Conservation (phyloP, 1,284 basidiomycete species). For the Agaricales sp. region DNA sequence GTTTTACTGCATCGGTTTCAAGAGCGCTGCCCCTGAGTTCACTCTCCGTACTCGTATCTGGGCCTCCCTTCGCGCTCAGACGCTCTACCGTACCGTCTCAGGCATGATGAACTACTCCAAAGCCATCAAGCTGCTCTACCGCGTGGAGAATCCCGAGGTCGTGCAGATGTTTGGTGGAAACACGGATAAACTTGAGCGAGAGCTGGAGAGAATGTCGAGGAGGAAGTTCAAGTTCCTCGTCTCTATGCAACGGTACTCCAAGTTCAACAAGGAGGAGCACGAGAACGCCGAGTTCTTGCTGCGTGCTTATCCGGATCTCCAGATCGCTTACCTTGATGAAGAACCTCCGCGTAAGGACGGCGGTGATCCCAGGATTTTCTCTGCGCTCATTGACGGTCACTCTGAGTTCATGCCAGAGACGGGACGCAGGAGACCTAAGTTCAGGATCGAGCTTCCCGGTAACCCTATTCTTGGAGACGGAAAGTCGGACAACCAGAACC, state of each 20-base stretch:
- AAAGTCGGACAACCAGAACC: conserved; percentile 99
- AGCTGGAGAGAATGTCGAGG: conserved; percentile 94
- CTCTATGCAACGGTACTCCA: conserved; percentile 99
- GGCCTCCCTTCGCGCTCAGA: conserved; percentile 97
- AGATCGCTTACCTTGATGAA: conserved; percentile 98
- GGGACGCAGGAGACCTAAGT: conserved; percentile 89
- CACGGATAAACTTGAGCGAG: conserved; percentile 93
- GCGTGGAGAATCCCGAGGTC: conserved; percentile 98
- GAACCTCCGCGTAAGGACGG: conserved; percentile 91
- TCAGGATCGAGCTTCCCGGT: conserved; percentile 96
- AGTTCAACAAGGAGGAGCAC: conserved; percentile 99
- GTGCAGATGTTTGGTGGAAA: conserved; percentile 97
- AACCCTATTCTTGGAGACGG: conserved; percentile 99
- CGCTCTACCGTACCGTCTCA: conserved; percentile 95
- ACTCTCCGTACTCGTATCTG: conserved; percentile 98
- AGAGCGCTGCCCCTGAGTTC: conserved; percentile 96
- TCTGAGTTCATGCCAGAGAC: conserved; percentile 90
- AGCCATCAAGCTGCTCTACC: conserved; percentile 99
- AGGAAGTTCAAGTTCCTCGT: conserved; percentile 99
- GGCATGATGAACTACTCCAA: conserved; percentile 99
- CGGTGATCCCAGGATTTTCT: conserved; percentile 92
- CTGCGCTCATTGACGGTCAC: conserved; percentile 94
- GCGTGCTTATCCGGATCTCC: conserved; percentile 97
- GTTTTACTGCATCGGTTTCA: conserved; percentile 99
- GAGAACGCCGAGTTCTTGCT: conserved; percentile 98